Percentiles rank a stretch among this genome's conserved stretches.
These are phyloP conservation scores for Atkinsonella texensis DNA, from an alignment of 2,329 filamentous ascomycete species.

Conservation along the genomic window DNA sequence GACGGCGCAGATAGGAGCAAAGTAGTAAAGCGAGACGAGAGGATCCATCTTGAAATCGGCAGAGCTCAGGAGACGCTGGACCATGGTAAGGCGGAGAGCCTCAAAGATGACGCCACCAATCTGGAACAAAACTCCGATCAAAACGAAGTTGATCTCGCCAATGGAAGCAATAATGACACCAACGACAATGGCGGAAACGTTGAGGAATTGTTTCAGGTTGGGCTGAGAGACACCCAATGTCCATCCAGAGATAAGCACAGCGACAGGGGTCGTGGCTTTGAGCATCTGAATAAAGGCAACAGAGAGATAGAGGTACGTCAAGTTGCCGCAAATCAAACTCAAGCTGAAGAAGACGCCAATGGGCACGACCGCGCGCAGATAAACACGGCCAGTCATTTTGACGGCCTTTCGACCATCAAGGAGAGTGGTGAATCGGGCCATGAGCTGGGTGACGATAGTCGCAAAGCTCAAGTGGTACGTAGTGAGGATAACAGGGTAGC, in stretches of 20 bases:
- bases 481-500: constrained; percentile 69
- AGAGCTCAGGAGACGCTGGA: constrained; percentile 69
- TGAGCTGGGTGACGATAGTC: constrained; percentile 84
- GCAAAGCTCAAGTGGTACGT: constrained; percentile 94
- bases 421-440: constrained; percentile 78
- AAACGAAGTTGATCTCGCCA: constrained; percentile 88
- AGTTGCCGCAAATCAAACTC: constrained; percentile 90
- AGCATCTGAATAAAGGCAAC: constrained; percentile 99
- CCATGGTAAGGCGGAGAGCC: constrained; percentile 72
- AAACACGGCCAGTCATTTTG: constrained; percentile 92
- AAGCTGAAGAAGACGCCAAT: constrained; percentile 94
- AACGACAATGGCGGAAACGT: constrained; percentile 88
- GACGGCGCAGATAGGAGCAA: constrained; percentile 68
- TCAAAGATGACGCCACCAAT: constrained; percentile 69
- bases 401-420: constrained; percentile 93
- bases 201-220: constrained; percentile 77
- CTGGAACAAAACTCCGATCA: constrained; percentile 70
- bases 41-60: constrained; percentile 89
- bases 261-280: constrained; percentile 94
- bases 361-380: constrained; percentile 84
- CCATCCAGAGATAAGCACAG: constrained; percentile 85
- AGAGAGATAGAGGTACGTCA: constrained; percentile 89
- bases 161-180: constrained; percentile 91
- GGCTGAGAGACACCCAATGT: constrained; percentile 70
- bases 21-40: constrained; percentile 81